Evolutionary conservation across 768 basidiomycete species (phyloP).

Genomic region (Pulveroboletus ravenelii): DNA sequence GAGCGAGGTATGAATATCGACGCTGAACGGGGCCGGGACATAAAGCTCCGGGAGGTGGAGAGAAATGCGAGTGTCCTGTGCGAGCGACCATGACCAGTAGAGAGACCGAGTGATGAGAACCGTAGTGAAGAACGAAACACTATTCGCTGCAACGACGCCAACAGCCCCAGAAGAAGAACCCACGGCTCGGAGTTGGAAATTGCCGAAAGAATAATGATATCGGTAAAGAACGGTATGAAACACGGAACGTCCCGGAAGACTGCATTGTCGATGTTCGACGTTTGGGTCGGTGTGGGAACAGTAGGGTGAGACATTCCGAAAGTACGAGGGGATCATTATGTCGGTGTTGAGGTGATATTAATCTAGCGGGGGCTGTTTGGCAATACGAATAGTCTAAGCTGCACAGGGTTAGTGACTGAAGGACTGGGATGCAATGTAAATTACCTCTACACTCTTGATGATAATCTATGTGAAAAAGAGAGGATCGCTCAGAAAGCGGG

Average conservation of each 20-base stretch:
- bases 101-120: slow-evolving; percentile 28
- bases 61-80: slow-evolving; percentile 32
- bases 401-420: not conserved
- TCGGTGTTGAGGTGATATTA: slow-evolving; percentile 32
- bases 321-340: slow-evolving; percentile 25
- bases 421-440: not conserved
- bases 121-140: slow-evolving; percentile 26
- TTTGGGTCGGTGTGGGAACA: slow-evolving; percentile 4
- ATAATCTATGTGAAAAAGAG: slow-evolving; percentile 23
- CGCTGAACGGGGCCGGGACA: slow-evolving; percentile 31
- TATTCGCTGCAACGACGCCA: slow-evolving; percentile 25
- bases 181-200: slow-evolving; percentile 29
- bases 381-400: slow-evolving; percentile 38
- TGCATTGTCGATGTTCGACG: slow-evolving; percentile 8
- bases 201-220: slow-evolving; percentile 45
- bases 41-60: slow-evolving; percentile 16
- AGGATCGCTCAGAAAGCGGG: slow-evolving; percentile 51
- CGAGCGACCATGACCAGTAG: slow-evolving; percentile 36
- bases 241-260: slow-evolving; percentile 21
- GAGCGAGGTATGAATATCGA: slow-evolving; percentile 47
- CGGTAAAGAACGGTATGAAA: slow-evolving; percentile 27
- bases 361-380: slow-evolving; percentile 32
- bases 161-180: slow-evolving; percentile 31
- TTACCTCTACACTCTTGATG: slow-evolving; percentile 40
- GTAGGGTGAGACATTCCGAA: slow-evolving; percentile 28